Base-by-base conservation (phyloP, 148 eudicot species). In the Talinum fruticosum region DNA sequence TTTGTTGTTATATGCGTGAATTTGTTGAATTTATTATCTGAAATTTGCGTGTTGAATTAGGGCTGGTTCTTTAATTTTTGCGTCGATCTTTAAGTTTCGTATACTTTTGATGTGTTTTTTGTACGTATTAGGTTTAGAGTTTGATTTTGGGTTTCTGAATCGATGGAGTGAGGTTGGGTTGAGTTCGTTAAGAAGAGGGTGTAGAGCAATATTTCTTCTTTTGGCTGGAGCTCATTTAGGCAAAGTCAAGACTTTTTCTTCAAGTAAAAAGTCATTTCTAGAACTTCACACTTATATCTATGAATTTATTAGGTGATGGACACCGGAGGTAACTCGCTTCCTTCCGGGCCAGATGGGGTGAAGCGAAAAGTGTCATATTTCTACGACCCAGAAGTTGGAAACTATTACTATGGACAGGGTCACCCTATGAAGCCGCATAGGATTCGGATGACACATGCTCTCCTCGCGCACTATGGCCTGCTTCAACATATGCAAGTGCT, bases 391-490 rank as follows among this genome's bases (percentile, higher is more conserved):
- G 88, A 85, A 75, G 87, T 89, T 26, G 92, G 92, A 49, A 86
- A 89, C 78, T 89, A 89, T 71, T 89, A 89, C 79, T 89, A 89
- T 59, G 92, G 92, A 16, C 92, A 89, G 80, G 92, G 92, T 26
- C 92, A 89, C 81, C 90, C 92, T 5, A 89, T 89, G 92, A 89
- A 89, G 83, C 92, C 92, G 0, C 90, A 89, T 71, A 36, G 92
- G 6, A 89, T 89, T 77, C 83, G 92, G 0, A 89, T 89, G 92
- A 84, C 88, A 10, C 92, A 89, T 80, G 88, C 87, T 16, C 90
- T 89, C 37, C 68, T 89, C 28, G 92, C 87, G 5, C 90, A 89
- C 37, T 89, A 89, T 76, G 90, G 90, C 54, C 68, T 89, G 44
- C 87, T 85, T 73, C 90, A 86, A 71, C 85, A 86, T 79, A 89